These are phyloP conservation scores for Abrus precatorius DNA, from an alignment of 306 rosid species.

Conservation along the genomic window DNA sequence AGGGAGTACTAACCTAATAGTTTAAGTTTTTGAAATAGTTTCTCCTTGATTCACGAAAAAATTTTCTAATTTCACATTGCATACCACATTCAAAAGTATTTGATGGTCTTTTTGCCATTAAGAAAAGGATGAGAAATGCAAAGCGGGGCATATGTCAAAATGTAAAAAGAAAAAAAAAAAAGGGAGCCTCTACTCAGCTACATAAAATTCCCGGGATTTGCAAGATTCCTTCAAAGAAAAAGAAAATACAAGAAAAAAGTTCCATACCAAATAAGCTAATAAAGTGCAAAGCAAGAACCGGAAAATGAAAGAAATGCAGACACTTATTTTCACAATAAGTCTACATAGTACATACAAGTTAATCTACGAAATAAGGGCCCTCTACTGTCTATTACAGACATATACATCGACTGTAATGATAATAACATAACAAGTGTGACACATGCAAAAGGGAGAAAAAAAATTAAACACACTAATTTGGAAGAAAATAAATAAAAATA, in stretches of 20 bases:
- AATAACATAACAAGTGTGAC: not conserved
- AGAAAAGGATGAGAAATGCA: not conserved
- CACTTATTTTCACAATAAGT: conserved; percentile 8
- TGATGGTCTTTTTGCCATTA: conserved; percentile 1
- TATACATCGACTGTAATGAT: conserved; percentile 7
- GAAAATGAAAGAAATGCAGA: conserved; percentile 22
- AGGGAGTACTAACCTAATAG: not conserved
- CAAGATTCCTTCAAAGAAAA: conserved; percentile 14
- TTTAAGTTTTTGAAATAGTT: not conserved
- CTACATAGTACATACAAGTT: not conserved
- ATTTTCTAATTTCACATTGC: not conserved
- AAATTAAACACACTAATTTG: conserved; percentile 23
- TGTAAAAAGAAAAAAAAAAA: not conserved
- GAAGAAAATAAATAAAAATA: not conserved
- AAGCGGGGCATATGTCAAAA: not conserved
- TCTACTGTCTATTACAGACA: conserved; percentile 11
- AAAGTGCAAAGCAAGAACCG: conserved; percentile 29
- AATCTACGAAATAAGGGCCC: conserved; percentile 32
- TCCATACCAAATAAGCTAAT: conserved; percentile 18
- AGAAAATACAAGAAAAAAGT: not conserved
- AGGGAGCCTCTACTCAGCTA: not conserved
- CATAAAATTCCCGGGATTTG: conserved; percentile 9
- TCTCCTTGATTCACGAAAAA: not conserved
- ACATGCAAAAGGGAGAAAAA: not conserved
- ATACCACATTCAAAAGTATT: not conserved